Conservation (phyloP, 108 stramenopile genomes). For the Cyclotella baltica region DNA sequence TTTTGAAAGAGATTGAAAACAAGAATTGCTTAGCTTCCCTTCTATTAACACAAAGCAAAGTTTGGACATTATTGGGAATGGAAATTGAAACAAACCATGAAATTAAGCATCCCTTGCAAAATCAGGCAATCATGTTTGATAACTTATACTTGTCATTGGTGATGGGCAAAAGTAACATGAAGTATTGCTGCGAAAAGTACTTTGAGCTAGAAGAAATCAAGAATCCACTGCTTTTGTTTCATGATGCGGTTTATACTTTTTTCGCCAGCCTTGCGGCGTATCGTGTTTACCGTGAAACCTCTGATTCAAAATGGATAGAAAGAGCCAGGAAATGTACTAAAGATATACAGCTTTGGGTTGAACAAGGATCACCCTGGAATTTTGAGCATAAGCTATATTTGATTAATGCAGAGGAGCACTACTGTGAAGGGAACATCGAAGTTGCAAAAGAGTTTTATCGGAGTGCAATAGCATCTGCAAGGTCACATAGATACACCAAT, state of each 20-base stretch:
- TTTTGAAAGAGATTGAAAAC: too few species aligned
- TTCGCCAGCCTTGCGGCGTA: too few species aligned
- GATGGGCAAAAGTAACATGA: not conserved
- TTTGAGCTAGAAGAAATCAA: not conserved
- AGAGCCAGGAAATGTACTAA: not conserved
- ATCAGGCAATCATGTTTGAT: not conserved
- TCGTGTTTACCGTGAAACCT: constrained; percentile 16
- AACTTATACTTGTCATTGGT: not conserved
- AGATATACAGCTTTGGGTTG: not conserved
- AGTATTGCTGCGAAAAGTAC: not conserved
- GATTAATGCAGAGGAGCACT: constrained; percentile 29
- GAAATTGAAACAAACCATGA: too few species aligned
- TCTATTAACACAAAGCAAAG: too few species aligned
- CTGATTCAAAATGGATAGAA: not conserved
- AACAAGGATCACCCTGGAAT: constrained; percentile 12
- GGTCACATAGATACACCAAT: constrained; percentile 3
- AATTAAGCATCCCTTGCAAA: too few species aligned
- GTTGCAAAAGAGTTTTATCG: constrained; percentile 7
- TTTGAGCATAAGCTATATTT: constrained; percentile 25
- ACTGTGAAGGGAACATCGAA: constrained; percentile 11
- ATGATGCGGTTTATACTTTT: not conserved
- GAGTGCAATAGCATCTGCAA: constrained; percentile 25
- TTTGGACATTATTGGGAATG: too few species aligned
- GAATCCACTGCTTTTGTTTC: not conserved
- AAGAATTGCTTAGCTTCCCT: too few species aligned